Base-by-base conservation (phyloP, 2,329 filamentous ascomycete genomes). In the Penicillium rolfsii region DNA sequence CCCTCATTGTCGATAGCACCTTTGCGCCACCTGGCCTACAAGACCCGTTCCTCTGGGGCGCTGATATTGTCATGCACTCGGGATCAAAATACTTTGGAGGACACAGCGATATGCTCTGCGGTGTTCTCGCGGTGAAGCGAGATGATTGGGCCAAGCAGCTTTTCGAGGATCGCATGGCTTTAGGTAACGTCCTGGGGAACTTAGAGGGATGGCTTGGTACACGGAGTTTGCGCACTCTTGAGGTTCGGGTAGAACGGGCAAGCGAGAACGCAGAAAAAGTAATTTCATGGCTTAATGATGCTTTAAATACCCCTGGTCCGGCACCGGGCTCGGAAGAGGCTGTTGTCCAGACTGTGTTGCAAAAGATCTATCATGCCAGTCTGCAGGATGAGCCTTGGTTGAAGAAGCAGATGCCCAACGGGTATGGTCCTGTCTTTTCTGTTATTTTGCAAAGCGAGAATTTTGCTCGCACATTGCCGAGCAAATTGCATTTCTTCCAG, bases 61-160 rank as follows among this genome's bases (percentile, higher is more conserved):
- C 89, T 35, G 93, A 97, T 77, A 78, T 93, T 3, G 86, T 96
- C 24, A 90, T 97, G 90, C 94, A 98, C 79, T 89, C 85, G 55
- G 94, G 92, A 4, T 96, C 93, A 16, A 98, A 97, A 83, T 98
- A 97, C 78, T 85, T 98, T 66, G 94, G 94, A 28, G 94, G 94
- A 0, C 94, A 98, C 79, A 93, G 89, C 66, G 94, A 98, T 78
- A 84, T 97, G 85, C 85, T 98, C 7, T 95, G 91, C 73, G 94
- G 94, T 30, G 88, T 95, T 30, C 79, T 98, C 41, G 85, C 87
- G 0, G 83, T 91, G 6, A 80, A 83, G 26, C 77, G 78, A 43
- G 68, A 81, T 53, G 80, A 80, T 5, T 90, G 88, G 88, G 73
- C 86, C 12, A 74, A 76, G 50, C 79, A 75, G 22, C 77, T 97